phyloP scores from a whole-genome alignment of 345 rosid species.

The Syzygium grande region DNA sequence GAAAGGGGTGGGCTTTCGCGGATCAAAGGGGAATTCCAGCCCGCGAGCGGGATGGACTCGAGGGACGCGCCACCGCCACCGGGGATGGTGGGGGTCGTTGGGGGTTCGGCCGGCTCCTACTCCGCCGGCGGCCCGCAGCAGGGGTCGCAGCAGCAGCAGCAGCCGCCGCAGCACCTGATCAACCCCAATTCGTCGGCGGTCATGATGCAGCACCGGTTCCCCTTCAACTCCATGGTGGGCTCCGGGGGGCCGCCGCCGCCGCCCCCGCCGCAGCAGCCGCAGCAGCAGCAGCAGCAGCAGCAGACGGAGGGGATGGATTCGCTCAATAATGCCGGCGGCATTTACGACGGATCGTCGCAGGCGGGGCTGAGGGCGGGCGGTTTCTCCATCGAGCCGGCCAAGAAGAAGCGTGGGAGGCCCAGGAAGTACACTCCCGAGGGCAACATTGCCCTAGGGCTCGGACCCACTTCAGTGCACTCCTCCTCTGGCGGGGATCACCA shows the following conservation, averaged over 20 bases:
- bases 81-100: not conserved
- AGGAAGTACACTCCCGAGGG: slow-evolving; percentile 87
- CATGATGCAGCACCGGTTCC: slow-evolving; percentile 24
- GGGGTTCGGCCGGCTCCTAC: slow-evolving; percentile 9
- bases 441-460: slow-evolving; percentile 67
- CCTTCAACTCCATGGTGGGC: slow-evolving; percentile 18
- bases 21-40: not conserved
- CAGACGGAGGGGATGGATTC: slow-evolving; percentile 12
- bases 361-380: slow-evolving; percentile 3
- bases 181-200: not conserved
- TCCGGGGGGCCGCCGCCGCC: not conserved
- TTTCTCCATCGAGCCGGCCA: slow-evolving; percentile 42
- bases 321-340: slow-evolving; percentile 11
- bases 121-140: not conserved
- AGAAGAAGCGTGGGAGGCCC: slow-evolving; percentile 91
- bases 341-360: slow-evolving; percentile 53
- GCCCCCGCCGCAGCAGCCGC: slow-evolving; percentile 20
- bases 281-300: not conserved
- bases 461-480: slow-evolving; percentile 50
- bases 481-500: slow-evolving; percentile 30
- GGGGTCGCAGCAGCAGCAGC: slow-evolving; percentile 1
- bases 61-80: slow-evolving; percentile 12
- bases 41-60: not conserved
- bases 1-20: not conserved
- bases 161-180: slow-evolving; percentile 3